phyloP scores from a whole-genome alignment of 2,329 filamentous ascomycete genomes.

The Cercospora sesami region DNA sequence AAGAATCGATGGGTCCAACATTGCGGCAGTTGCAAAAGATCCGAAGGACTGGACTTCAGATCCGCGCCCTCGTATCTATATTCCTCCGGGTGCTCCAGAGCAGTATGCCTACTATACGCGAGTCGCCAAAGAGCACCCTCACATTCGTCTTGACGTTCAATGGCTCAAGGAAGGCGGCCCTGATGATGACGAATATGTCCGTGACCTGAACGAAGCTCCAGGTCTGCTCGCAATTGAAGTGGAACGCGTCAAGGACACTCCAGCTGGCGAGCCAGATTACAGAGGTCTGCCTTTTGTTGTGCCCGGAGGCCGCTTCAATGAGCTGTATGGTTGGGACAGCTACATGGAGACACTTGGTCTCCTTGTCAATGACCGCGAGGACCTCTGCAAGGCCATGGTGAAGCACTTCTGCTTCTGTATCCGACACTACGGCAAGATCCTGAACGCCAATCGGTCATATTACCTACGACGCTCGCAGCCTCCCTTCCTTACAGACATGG shows the following conservation, averaged over 20 bases:
- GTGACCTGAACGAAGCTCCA: slow-evolving; percentile 80
- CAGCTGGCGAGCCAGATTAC: slow-evolving; percentile 68
- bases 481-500: slow-evolving; percentile 97
- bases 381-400: slow-evolving; percentile 92
- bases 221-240: slow-evolving; percentile 88
- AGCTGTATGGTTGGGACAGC: slow-evolving; percentile 97
- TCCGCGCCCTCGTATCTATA: slow-evolving; percentile 85
- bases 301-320: slow-evolving; percentile 94
- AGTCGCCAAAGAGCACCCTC: slow-evolving; percentile 74
- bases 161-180: slow-evolving; percentile 65
- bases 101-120: slow-evolving; percentile 87
- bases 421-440: slow-evolving; percentile 95
- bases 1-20: slow-evolving; percentile 82
- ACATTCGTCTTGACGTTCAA: slow-evolving; percentile 84
- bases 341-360: slow-evolving; percentile 97
- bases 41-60: slow-evolving; percentile 95
- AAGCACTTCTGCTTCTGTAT: slow-evolving; percentile 98
- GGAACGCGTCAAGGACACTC: slow-evolving; percentile 64
- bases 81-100: slow-evolving; percentile 79
- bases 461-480: slow-evolving; percentile 93
- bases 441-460: slow-evolving; percentile 95
- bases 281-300: slow-evolving; percentile 92
- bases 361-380: slow-evolving; percentile 77
- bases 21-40: slow-evolving; percentile 82
- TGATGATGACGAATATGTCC: slow-evolving; percentile 73